phyloP scores from a whole-genome alignment of 73 alveolate species.

The Paramecium bursaria region DNA sequence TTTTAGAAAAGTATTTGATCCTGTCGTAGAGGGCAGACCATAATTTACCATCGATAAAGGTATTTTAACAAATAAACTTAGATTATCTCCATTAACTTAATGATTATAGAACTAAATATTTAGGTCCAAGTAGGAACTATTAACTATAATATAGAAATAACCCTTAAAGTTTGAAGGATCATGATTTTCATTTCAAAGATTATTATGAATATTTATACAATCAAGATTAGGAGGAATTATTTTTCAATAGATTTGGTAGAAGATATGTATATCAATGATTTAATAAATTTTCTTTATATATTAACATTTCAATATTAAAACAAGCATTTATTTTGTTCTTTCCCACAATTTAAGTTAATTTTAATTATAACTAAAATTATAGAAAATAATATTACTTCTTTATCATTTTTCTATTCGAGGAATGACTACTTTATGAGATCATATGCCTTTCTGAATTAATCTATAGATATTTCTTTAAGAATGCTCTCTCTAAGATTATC shows the following conservation, averaged over 20 bases:
- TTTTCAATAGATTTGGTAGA: slow-evolving; percentile 7
- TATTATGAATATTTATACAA: not conserved
- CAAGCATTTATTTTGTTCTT: slow-evolving; percentile 16
- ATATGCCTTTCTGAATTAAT: slow-evolving; percentile 11
- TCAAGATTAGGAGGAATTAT: not conserved
- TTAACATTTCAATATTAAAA: slow-evolving; percentile 24
- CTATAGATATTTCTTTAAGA: slow-evolving; percentile 15
- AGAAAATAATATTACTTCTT: not conserved
- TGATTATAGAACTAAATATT: slow-evolving; percentile 31
- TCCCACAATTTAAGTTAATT: slow-evolving; percentile 19
- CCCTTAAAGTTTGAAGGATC: not conserved
- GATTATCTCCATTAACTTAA: not conserved
- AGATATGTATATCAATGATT: slow-evolving; percentile 34
- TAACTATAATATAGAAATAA: slow-evolving; percentile 8
- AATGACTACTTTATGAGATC: not conserved
- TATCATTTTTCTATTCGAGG: not conserved
- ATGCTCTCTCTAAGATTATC: slow-evolving; percentile 18
- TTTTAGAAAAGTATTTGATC: slow-evolving; percentile 38
- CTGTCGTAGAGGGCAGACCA: slow-evolving; percentile 2
- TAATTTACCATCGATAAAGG: not conserved
- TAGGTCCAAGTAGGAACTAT: slow-evolving; percentile 21
- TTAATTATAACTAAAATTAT: not conserved
- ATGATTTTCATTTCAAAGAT: slow-evolving; percentile 23
- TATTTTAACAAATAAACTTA: not conserved
- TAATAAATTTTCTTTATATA: slow-evolving; percentile 9